Evolutionary conservation across 768 basidiomycete genomes (phyloP).

Genomic region (Lactifluus rugatus): DNA sequence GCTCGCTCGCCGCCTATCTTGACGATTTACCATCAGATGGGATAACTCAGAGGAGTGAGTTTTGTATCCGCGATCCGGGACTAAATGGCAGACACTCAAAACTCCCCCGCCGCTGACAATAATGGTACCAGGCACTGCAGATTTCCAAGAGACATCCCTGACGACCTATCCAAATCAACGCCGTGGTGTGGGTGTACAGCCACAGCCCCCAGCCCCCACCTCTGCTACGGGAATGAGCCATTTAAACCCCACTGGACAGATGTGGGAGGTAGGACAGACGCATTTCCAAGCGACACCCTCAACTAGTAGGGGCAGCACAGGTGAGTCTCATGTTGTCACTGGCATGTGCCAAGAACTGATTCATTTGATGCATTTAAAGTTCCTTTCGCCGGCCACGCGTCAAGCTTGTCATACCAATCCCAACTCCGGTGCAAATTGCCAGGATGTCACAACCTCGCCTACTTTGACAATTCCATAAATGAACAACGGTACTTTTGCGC

Average conservation of each 20-base stretch:
- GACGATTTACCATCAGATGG: background rate
- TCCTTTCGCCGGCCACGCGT: too few species aligned
- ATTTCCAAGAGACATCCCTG: background rate
- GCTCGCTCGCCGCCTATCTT: background rate
- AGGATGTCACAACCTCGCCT: background rate
- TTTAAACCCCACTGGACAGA: background rate
- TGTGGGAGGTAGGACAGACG: background rate
- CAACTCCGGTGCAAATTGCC: background rate
- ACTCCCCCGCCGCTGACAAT: background rate
- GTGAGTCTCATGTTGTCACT: too few species aligned
- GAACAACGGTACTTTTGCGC: conserved; percentile 5
- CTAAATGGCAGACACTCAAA: background rate
- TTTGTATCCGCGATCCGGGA: background rate
- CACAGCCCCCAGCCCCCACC: background rate
- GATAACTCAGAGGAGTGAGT: background rate
- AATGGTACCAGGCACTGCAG: background rate
- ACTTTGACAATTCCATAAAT: background rate
- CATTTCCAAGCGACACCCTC: too few species aligned
- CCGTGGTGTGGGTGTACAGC: background rate
- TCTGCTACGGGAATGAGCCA: too few species aligned
- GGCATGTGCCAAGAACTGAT: too few species aligned
- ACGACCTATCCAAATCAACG: background rate
- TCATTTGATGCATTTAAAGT: background rate
- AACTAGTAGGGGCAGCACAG: too few species aligned
- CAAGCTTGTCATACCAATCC: background rate